Evolutionary conservation across 2,329 filamentous ascomycete genomes (phyloP).

Genomic region (Acephala macrosclerotiorum): DNA sequence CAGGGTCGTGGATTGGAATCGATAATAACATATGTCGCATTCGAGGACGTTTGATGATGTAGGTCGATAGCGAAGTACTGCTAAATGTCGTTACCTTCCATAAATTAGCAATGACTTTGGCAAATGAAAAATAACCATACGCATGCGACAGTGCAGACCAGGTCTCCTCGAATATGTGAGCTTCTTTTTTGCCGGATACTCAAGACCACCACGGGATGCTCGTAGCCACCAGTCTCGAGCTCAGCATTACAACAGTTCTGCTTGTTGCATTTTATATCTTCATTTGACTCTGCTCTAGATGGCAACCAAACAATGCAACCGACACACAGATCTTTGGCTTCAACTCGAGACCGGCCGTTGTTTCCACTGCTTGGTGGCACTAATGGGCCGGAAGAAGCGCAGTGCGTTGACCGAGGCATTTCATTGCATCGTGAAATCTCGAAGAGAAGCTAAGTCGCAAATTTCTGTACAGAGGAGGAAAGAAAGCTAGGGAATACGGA

Average conservation of each 20-base stretch:
- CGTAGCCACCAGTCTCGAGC: constrained; percentile 30
- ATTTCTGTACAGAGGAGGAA: background rate
- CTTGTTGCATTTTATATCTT: constrained; percentile 25
- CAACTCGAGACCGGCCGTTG: background rate
- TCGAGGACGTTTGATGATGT: constrained; percentile 14
- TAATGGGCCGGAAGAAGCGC: background rate
- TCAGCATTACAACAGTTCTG: constrained; percentile 14
- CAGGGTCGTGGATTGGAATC: constrained; percentile 25
- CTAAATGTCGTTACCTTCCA: constrained; percentile 30
- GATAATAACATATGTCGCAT: constrained; percentile 14
- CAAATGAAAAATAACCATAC: constrained; percentile 13
- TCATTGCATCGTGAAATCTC: background rate
- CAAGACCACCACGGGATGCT: constrained; percentile 29
- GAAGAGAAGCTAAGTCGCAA: background rate
- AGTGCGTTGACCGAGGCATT: background rate
- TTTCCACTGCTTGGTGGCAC: background rate
- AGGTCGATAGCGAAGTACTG: constrained; percentile 21
- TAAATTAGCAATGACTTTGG: background rate
- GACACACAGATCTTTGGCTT: constrained; percentile 27
- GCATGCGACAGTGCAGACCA: constrained; percentile 31
- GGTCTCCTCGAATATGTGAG: constrained; percentile 25
- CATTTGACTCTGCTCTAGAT: constrained; percentile 5
- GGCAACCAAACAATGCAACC: constrained; percentile 35
- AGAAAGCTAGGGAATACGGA: background rate
- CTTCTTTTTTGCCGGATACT: constrained; percentile 25